Evolutionary conservation across 768 basidiomycete species (phyloP).

Genomic region (Infundibulicybe gibba): DNA sequence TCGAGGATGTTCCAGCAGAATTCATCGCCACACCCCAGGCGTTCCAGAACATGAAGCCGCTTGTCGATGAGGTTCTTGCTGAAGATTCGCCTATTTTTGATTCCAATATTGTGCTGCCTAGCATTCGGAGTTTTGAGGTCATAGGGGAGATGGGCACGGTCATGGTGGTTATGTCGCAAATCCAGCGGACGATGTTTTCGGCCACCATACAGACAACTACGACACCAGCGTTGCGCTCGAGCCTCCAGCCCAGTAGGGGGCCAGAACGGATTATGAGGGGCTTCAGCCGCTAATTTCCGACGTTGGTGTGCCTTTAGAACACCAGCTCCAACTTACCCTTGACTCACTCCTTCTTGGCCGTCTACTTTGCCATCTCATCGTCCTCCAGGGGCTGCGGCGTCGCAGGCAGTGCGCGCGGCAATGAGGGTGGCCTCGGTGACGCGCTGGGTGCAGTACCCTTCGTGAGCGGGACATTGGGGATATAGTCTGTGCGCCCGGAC

Average conservation of each 20-base stretch:
- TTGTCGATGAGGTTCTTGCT: conserved; percentile 74
- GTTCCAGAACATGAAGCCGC: conserved; percentile 66
- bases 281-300: too few relatives aligned
- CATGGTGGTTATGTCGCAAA: conserved; percentile 86
- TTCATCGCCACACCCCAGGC: conserved; percentile 80
- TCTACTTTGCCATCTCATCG: too few relatives aligned
- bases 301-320: too few relatives aligned
- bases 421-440: too few relatives aligned
- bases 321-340: too few relatives aligned
- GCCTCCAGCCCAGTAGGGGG: conserved; percentile 75
- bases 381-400: too few relatives aligned
- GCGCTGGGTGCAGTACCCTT: too few relatives aligned
- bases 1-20: conserved; percentile 71
- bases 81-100: conserved; percentile 58
- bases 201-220: conserved; percentile 68
- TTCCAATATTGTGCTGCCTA: conserved; percentile 55
- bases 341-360: too few relatives aligned
- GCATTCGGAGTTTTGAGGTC: conserved; percentile 88
- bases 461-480: too few relatives aligned
- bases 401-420: too few relatives aligned
- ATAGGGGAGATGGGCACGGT: conserved; percentile 92
- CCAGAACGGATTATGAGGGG: conserved; percentile 75
- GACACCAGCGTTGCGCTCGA: conserved; percentile 74
- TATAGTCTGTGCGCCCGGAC: too few relatives aligned
- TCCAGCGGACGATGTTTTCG: conserved; percentile 62